Percentiles rank a stretch among this genome's conserved stretches.
phyloP scores from a whole-genome alignment of 495 filamentous ascomycete genomes.

The Aspergillus steynii region DNA sequence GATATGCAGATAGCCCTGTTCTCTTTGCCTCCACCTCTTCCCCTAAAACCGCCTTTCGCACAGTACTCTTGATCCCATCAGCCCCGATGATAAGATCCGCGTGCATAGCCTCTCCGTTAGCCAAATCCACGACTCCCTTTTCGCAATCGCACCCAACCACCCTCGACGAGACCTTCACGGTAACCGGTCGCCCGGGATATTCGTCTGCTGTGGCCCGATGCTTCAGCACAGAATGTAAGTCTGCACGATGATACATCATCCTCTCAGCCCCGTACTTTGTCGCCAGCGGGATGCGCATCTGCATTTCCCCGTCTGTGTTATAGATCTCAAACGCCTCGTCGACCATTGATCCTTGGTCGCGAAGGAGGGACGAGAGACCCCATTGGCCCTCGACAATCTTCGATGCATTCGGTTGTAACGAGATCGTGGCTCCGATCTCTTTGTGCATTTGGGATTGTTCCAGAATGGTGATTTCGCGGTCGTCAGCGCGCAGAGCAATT shows the following conservation, averaged over 20 bases:
- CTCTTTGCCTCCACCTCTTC: slow-evolving; percentile 1
- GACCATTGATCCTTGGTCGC: slow-evolving; percentile 20
- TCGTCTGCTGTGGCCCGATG: slow-evolving; percentile 15
- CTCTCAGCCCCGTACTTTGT: slow-evolving; percentile 28
- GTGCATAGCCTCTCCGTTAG: slow-evolving; percentile 19
- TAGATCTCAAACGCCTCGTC: slow-evolving; percentile 34
- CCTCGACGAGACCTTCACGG: slow-evolving; percentile 15
- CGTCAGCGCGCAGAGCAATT: slow-evolving; percentile 13
- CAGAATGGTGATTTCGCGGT: slow-evolving; percentile 8
- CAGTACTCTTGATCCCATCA: slow-evolving; percentile 41
- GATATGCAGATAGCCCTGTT: slow-evolving; percentile 15
- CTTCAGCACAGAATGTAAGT: slow-evolving; percentile 28
- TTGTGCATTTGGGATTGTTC: slow-evolving; percentile 10
- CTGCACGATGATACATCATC: slow-evolving; percentile 29
- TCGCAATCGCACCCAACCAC: slow-evolving; percentile 22
- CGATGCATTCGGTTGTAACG: slow-evolving; percentile 27
- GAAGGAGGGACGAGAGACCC: slow-evolving; percentile 16
- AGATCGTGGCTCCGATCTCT: slow-evolving; percentile 17
- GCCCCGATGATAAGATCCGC: slow-evolving; percentile 47
- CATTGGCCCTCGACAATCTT: slow-evolving; percentile 28
- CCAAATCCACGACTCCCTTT: slow-evolving; percentile 24
- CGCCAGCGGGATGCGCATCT: slow-evolving; percentile 22
- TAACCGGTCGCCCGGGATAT: slow-evolving; percentile 20
- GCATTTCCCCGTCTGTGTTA: slow-evolving; percentile 23
- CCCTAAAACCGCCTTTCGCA: slow-evolving; percentile 8